These are phyloP conservation scores for Entomortierella lignicola DNA, from an alignment of 192 early-diverging fungal genomes.

Conservation along the genomic window DNA sequence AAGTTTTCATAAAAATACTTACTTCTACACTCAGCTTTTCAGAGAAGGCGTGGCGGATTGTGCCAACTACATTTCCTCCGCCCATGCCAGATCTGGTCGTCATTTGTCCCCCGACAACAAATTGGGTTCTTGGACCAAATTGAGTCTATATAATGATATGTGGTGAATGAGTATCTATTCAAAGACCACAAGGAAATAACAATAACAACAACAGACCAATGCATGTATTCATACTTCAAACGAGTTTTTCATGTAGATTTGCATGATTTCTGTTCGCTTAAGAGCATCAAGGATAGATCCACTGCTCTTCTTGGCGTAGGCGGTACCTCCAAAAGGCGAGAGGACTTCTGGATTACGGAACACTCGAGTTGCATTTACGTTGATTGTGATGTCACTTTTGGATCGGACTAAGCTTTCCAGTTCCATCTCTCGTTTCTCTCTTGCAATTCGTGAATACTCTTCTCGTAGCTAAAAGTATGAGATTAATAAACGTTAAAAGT, in stretches of 20 bases:
- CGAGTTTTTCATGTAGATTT: constrained; percentile 70
- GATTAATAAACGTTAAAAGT: no score
- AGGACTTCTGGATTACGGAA: constrained; percentile 61
- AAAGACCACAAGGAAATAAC: no score
- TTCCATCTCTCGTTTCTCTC: constrained; percentile 68
- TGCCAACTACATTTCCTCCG: constrained; percentile 81
- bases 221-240: constrained; percentile 59
- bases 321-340: constrained; percentile 55
- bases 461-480: constrained; percentile 63
- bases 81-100: constrained; percentile 75
- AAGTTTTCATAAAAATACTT: constrained; percentile 17
- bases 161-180: not conserved
- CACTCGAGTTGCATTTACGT: constrained; percentile 62
- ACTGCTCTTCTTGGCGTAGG: constrained; percentile 26
- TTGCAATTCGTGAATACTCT: constrained; percentile 73
- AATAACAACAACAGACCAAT: not conserved
- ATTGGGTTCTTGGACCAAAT: constrained; percentile 62
- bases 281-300: constrained; percentile 31
- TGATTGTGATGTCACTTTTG: constrained; percentile 65
- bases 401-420: constrained; percentile 75
- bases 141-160: constrained; percentile 54
- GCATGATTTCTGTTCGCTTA: constrained; percentile 57
- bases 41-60: constrained; percentile 80
- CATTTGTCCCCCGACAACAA: constrained; percentile 70
- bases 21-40: constrained; percentile 80